phyloP scores from a whole-genome alignment of 495 filamentous ascomycete species.

The Neurospora sp. region DNA sequence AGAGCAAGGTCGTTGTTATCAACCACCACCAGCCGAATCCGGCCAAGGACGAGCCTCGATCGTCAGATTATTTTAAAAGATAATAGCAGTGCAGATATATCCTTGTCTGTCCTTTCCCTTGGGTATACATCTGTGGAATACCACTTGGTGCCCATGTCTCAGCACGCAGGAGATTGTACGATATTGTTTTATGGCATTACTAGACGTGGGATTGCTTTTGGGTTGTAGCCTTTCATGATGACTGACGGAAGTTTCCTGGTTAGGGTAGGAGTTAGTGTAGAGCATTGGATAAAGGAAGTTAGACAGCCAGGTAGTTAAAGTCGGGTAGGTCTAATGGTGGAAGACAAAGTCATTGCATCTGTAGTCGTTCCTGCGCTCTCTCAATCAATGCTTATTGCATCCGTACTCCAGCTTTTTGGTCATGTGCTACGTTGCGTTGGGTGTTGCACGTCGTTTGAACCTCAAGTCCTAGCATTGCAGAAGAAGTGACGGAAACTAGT shows the following conservation, averaged over 20 bases:
- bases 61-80: constrained; percentile 4
- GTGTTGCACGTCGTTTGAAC: neutral
- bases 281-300: neutral
- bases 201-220: neutral
- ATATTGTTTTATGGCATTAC: neutral
- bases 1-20: constrained; percentile 3
- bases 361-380: neutral
- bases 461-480: neutral
- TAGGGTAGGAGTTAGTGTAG: neutral
- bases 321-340: neutral
- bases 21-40: constrained; percentile 10
- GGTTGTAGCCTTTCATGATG: neutral
- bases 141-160: neutral
- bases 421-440: neutral
- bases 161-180: neutral
- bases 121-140: neutral
- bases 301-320: neutral
- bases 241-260: neutral
- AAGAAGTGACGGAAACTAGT: neutral
- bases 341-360: neutral
- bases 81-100: neutral
- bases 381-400: neutral
- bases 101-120: neutral
- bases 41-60: constrained; percentile 8
- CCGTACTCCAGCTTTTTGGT: neutral